These are phyloP conservation scores for Podila clonocystis DNA, from an alignment of 192 early-diverging fungal genomes.

Conservation along the genomic window DNA sequence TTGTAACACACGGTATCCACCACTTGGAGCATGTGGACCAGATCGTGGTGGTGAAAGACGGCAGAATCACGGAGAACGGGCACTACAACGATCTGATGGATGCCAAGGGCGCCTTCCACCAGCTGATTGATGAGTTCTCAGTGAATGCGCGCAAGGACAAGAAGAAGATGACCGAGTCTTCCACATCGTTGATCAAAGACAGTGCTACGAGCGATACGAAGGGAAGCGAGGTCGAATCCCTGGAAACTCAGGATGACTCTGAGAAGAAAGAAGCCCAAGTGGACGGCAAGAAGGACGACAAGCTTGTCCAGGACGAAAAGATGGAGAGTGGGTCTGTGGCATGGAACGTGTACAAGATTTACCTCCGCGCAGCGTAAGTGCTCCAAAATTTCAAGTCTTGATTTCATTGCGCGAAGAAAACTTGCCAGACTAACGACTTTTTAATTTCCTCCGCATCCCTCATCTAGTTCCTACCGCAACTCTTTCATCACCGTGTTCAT, in stretches of 20 bases:
- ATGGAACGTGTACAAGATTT: constrained; percentile 78
- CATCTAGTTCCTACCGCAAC: constrained; percentile 61
- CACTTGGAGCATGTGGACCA: constrained; percentile 71
- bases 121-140: constrained; percentile 76
- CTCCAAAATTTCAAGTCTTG: constrained; percentile 55
- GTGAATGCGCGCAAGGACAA: constrained; percentile 47
- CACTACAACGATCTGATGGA: constrained; percentile 70
- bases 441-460: constrained; percentile 25
- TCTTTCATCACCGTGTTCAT: neutral
- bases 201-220: constrained; percentile 1
- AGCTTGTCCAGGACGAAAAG: constrained; percentile 81
- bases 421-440: constrained; percentile 35
- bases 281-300: constrained; percentile 19
- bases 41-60: constrained; percentile 76
- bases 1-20: constrained; percentile 85
- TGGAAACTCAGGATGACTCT: constrained; percentile 42
- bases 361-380: constrained; percentile 72
- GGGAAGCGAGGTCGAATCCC: constrained; percentile 25
- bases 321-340: constrained; percentile 83
- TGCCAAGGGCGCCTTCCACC: constrained; percentile 63
- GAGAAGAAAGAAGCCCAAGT: constrained; percentile 8
- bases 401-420: constrained; percentile 37
- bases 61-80: constrained; percentile 72
- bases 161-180: neutral
- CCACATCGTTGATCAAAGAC: constrained; percentile 1